Evolutionary conservation across 2,329 filamentous ascomycete species (phyloP).

Genomic region (Delphinella strobiligena): DNA sequence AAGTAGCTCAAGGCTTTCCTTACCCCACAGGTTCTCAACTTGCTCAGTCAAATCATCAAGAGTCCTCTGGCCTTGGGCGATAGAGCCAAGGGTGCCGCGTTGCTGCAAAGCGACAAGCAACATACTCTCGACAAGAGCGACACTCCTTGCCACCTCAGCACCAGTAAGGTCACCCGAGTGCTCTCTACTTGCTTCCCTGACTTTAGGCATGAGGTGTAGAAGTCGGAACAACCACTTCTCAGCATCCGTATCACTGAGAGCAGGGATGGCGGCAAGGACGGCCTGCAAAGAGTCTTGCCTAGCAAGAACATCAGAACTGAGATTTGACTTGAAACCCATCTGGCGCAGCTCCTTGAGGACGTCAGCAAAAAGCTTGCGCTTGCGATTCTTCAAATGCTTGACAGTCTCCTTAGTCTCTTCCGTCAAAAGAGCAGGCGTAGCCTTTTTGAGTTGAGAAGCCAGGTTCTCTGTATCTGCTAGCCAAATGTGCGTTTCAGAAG

Average conservation of each 20-base stretch:
- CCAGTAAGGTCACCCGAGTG: constrained; percentile 78
- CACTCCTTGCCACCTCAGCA: constrained; percentile 65
- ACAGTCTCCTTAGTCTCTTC: constrained; percentile 77
- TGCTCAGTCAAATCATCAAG: constrained; percentile 28
- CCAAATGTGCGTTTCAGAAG: constrained; percentile 21
- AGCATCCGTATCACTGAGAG: constrained; percentile 26
- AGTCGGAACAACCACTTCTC: constrained; percentile 71
- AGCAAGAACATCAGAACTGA: constrained; percentile 59
- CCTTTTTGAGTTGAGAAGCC: constrained; percentile 58
- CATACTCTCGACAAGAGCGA: constrained; percentile 78
- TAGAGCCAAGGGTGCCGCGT: constrained; percentile 35
- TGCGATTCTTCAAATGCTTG: constrained; percentile 82
- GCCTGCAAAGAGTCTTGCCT: constrained; percentile 60
- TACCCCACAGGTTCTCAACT: constrained; percentile 16
- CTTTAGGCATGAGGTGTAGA: constrained; percentile 58
- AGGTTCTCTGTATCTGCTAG: constrained; percentile 6
- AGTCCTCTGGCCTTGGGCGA: constrained; percentile 11
- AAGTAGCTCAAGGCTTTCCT: constrained; percentile 1
- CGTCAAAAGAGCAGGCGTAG: constrained; percentile 68
- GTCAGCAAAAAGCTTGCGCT: constrained; percentile 82
- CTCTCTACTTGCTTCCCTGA: constrained; percentile 54
- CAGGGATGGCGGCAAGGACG: constrained; percentile 48
- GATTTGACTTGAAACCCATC: constrained; percentile 83
- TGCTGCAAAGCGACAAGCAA: constrained; percentile 55
- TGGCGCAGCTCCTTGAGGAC: constrained; percentile 68